Evolutionary conservation across 2,329 filamentous ascomycete genomes (phyloP).

Genomic region (Calonectria honghensis): DNA sequence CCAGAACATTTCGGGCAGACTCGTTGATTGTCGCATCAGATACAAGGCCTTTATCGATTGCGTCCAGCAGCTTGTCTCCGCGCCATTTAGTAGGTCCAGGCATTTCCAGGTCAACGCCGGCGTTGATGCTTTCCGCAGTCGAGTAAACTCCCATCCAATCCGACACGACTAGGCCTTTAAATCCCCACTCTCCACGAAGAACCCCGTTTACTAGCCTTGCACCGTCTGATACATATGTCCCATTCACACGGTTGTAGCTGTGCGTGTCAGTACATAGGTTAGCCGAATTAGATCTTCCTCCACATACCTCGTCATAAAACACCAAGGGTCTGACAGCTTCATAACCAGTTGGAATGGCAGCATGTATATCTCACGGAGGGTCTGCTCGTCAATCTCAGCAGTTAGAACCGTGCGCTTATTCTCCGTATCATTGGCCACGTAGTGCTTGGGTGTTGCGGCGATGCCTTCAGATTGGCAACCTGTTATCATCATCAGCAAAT

Average conservation of each 20-base stretch:
- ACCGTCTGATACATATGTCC: constrained; percentile 47
- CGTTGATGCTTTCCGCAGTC: constrained; percentile 52
- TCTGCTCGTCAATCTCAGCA: constrained; percentile 46
- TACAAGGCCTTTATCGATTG: constrained; percentile 2
- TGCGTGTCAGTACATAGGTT: background rate
- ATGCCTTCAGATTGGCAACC: constrained; percentile 61
- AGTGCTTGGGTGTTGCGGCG: constrained; percentile 65
- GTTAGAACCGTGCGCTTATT: constrained; percentile 46
- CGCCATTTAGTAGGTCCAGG: constrained; percentile 34
- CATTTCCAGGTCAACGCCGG: constrained; percentile 48
- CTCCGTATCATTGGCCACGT: constrained; percentile 62
- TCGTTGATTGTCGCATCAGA: constrained; percentile 28
- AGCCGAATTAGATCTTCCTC: background rate
- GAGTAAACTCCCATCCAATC: constrained; percentile 59
- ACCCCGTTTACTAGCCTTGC: constrained; percentile 44
- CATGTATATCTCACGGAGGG: constrained; percentile 60
- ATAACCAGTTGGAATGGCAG: constrained; percentile 64
- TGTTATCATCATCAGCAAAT: background rate
- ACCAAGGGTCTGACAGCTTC: constrained; percentile 74
- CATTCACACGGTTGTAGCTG: constrained; percentile 52
- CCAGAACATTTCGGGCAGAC: constrained; percentile 15
- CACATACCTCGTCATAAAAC: constrained; percentile 28
- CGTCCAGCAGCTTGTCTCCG: constrained; percentile 3
- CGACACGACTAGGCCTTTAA: constrained; percentile 58
- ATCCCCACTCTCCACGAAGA: constrained; percentile 57